These are phyloP conservation scores for Aspergillus sp. DNA, from an alignment of 2,329 filamentous ascomycete genomes.

Conservation along the genomic window DNA sequence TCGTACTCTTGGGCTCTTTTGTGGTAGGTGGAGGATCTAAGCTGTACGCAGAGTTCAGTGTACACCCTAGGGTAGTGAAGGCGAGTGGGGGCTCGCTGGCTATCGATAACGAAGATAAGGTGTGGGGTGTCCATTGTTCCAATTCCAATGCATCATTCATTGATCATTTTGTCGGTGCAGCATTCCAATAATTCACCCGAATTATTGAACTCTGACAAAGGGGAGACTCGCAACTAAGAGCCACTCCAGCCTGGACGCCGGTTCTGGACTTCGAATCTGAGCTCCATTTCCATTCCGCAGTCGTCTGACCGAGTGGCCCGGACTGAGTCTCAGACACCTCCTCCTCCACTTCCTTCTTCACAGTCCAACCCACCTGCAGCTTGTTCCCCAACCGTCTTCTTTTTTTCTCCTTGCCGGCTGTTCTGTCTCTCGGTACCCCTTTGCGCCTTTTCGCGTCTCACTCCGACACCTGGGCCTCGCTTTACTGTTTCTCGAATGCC, in stretches of 20 bases:
- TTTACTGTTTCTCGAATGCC: not conserved
- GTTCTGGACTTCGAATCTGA: not conserved
- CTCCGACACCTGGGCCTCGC: not conserved
- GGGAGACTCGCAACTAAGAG: not conserved
- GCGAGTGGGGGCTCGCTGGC: not conserved
- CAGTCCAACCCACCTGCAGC: not conserved
- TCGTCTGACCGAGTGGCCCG: conserved; percentile 1
- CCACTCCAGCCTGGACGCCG: not conserved
- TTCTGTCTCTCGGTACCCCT: not conserved
- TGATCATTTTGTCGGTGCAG: not conserved
- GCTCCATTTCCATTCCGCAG: not conserved
- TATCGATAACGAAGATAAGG: conserved; percentile 4
- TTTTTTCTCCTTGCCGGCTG: not conserved
- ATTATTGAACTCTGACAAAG: not conserved
- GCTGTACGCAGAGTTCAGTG: not conserved
- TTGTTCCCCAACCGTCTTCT: not conserved
- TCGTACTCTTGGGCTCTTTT: not conserved
- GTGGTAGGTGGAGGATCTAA: not conserved
- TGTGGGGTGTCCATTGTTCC: not conserved
- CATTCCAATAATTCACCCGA: not conserved
- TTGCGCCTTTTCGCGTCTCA: not conserved
- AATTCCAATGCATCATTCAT: not conserved
- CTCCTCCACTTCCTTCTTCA: not conserved
- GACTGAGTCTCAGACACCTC: not conserved
- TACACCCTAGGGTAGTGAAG: not conserved